phyloP scores from a whole-genome alignment of 2,329 filamentous ascomycete species.

The Sarocladium oryzae region DNA sequence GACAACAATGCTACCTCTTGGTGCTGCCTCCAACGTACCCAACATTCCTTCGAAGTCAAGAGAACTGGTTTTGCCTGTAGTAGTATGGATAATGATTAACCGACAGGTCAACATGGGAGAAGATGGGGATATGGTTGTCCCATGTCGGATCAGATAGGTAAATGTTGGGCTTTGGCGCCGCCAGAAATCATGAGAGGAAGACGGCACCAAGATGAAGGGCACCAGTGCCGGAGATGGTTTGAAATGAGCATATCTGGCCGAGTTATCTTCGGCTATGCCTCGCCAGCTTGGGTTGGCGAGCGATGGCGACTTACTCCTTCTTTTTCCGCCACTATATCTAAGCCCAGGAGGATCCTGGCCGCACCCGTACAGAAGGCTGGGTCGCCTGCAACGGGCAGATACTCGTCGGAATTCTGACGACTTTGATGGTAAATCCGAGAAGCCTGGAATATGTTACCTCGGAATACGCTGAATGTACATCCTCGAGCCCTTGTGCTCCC shows the following conservation, averaged over 20 bases:
- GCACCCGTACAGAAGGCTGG: constrained; percentile 49
- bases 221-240: constrained; percentile 30
- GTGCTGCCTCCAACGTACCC: constrained; percentile 17
- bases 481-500: constrained; percentile 33
- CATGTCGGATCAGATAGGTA: constrained; percentile 20
- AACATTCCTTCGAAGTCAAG: constrained; percentile 26
- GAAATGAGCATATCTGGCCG: constrained; percentile 19
- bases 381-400: constrained; percentile 82
- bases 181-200: constrained; percentile 17
- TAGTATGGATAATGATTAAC: constrained; percentile 27
- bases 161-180: constrained; percentile 18
- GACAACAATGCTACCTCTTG: constrained; percentile 25
- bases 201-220: constrained; percentile 25
- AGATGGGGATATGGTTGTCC: constrained; percentile 45
- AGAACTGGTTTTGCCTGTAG: constrained; percentile 14
- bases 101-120: constrained; percentile 16
- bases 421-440: constrained; percentile 75
- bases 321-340: background rate
- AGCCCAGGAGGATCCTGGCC: constrained; percentile 19
- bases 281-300: no score
- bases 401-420: constrained; percentile 87
- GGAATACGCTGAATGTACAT: no score
- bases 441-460: constrained; percentile 47
- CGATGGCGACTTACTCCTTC: background rate
- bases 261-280: constrained; percentile 1